These are phyloP conservation scores for Pyrenula aspistea DNA, from an alignment of 495 filamentous ascomycete species.

Conservation along the genomic window DNA sequence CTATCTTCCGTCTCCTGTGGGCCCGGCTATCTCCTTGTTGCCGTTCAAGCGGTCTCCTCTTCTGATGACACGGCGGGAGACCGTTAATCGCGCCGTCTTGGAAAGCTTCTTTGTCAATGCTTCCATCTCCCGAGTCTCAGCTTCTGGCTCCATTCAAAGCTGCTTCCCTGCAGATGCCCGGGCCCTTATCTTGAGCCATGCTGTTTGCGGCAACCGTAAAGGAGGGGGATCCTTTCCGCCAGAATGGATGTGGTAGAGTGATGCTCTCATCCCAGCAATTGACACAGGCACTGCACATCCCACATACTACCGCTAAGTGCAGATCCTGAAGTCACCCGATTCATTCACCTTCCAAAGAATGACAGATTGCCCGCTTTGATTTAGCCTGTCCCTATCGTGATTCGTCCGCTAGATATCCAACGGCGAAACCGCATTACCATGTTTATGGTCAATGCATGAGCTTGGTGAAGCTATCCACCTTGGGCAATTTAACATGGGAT, in stretches of 20 bases:
- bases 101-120: not conserved
- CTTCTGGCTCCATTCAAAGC: not conserved
- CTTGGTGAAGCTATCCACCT: too few species aligned
- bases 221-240: not conserved
- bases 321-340: not conserved
- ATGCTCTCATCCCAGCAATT: too few species aligned
- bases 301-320: not conserved
- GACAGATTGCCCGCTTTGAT: not conserved
- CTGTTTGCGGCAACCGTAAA: not conserved
- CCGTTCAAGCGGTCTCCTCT: too few species aligned
- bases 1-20: too few species aligned
- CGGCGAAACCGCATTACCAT: not conserved
- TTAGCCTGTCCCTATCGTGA: not conserved
- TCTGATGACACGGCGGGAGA: too few species aligned
- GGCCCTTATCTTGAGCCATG: not conserved
- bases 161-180: not conserved
- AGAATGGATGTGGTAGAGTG: too few species aligned
- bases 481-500: too few species aligned
- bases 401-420: not conserved
- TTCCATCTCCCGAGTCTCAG: not conserved
- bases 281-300: too few species aligned
- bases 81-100: too few species aligned
- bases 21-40: too few species aligned
- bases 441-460: not conserved
- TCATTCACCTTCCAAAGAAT: not conserved